Evolutionary conservation across 768 basidiomycete genomes (phyloP).

Genomic region (Tulasnella sp.): DNA sequence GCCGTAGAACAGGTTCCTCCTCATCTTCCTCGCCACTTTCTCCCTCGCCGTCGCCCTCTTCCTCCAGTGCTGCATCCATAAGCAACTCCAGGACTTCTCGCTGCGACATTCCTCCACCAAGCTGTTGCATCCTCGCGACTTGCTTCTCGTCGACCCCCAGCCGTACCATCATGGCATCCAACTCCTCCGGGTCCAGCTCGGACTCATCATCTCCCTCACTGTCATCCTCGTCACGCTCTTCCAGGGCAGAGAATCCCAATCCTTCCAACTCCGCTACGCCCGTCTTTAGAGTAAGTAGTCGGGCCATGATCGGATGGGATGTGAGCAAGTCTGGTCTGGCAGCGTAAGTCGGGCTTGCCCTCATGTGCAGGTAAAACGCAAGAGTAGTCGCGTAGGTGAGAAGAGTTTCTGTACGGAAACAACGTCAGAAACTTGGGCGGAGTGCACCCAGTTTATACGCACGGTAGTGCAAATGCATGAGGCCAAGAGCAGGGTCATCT

Average conservation of each 20-base stretch:
- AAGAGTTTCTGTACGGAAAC: slow-evolving; percentile 53
- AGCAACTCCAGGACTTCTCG: slow-evolving; percentile 12
- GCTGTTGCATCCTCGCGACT: not conserved
- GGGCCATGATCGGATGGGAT: slow-evolving; percentile 57
- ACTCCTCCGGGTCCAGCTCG: slow-evolving; percentile 7
- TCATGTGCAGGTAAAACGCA: slow-evolving; percentile 87
- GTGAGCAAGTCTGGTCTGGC: slow-evolving; percentile 50
- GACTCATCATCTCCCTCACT: slow-evolving; percentile 35
- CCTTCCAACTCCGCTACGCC: slow-evolving; percentile 71
- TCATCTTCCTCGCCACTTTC: slow-evolving; percentile 25
- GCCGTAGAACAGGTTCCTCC: slow-evolving; percentile 32
- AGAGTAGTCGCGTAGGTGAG: slow-evolving; percentile 83
- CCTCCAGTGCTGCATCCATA: not conserved
- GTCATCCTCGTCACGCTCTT: slow-evolving; percentile 20
- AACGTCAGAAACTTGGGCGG: not conserved
- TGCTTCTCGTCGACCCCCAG: not conserved
- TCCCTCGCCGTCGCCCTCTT: too few relatives aligned
- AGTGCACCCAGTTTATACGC: slow-evolving; percentile 25
- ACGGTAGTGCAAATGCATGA: slow-evolving; percentile 86
- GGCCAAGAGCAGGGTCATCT: slow-evolving; percentile 49
- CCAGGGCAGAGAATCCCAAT: slow-evolving; percentile 47
- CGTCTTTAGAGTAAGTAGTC: slow-evolving; percentile 75
- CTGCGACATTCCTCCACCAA: slow-evolving; percentile 13
- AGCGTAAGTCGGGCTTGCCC: slow-evolving; percentile 52
- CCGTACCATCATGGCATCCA: not conserved